phyloP scores from a whole-genome alignment of 768 basidiomycete genomes.

The Fomitopsis serialis region DNA sequence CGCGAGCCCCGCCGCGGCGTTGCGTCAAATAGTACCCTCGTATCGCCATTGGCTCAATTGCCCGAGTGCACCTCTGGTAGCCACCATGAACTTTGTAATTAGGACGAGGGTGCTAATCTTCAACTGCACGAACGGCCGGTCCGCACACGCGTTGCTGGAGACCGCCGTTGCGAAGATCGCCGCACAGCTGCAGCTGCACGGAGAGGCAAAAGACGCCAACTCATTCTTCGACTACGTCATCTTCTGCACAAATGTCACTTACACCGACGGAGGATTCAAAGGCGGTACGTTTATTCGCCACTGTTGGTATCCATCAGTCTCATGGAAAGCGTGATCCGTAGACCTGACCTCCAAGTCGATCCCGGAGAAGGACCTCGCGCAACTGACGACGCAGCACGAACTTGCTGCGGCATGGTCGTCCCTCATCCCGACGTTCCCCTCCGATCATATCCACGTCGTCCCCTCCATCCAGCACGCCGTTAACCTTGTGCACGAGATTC shows the following conservation, averaged over 20 bases:
- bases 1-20: constrained; percentile 49
- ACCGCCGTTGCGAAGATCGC: constrained; percentile 50
- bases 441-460: constrained; percentile 65
- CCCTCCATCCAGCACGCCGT: constrained; percentile 90
- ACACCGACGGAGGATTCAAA: constrained; percentile 83
- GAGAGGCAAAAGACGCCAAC: constrained; percentile 30
- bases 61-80: background rate
- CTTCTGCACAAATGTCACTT: constrained; percentile 97
- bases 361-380: constrained; percentile 52
- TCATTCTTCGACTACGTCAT: constrained; percentile 79
- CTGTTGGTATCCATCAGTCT: constrained; percentile 3
- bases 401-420: constrained; percentile 70
- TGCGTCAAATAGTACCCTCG: constrained; percentile 26
- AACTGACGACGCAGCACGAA: constrained; percentile 71
- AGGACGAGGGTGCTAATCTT: constrained; percentile 71
- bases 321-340: constrained; percentile 24
- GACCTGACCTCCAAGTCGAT: constrained; percentile 76
- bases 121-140: constrained; percentile 91
- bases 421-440: constrained; percentile 57
- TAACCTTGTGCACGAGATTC: constrained; percentile 43
- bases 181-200: constrained; percentile 38
- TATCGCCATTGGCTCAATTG: constrained; percentile 6
- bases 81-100: constrained; percentile 14
- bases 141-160: constrained; percentile 66
- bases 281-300: constrained; percentile 48